Percentiles rank a stretch among this genome's conserved stretches.
phyloP scores from a whole-genome alignment of 345 rosid genomes.

The Camelina neglecta region DNA sequence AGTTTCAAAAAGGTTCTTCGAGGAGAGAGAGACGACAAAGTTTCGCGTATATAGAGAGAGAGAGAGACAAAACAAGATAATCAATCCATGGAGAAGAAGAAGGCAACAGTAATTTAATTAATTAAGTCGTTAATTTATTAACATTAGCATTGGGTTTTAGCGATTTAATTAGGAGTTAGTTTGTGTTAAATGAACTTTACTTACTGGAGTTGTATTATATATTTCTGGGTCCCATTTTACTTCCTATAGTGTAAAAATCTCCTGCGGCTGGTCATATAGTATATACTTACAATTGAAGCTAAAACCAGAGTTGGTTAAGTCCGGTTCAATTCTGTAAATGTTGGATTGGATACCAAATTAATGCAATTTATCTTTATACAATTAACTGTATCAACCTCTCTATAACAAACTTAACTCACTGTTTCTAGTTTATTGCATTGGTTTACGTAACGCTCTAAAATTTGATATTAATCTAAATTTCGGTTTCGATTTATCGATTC shows the following conservation, averaged over 20 bases:
- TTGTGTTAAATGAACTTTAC: conserved; percentile 19
- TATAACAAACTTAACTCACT: not conserved
- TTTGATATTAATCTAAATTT: not conserved
- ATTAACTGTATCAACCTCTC: not conserved
- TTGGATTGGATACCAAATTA: conserved; percentile 6
- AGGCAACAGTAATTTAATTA: conserved; percentile 24
- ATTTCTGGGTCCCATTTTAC: conserved; percentile 34
- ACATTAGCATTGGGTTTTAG: conserved; percentile 5
- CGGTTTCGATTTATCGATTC: conserved; percentile 12
- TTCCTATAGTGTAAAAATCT: conserved; percentile 33
- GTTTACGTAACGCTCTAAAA: not conserved
- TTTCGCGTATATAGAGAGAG: conserved; percentile 33
- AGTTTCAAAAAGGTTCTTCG: conserved; percentile 43
- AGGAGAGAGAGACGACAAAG: conserved; percentile 44
- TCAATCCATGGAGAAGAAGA: conserved; percentile 43
- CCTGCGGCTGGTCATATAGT: conserved; percentile 7
- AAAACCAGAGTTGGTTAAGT: not conserved
- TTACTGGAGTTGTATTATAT: not conserved
- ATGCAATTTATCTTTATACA: not conserved
- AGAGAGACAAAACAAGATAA: conserved; percentile 10
- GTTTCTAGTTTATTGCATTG: not conserved
- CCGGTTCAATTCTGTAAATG: conserved; percentile 13
- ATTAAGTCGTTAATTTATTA: not conserved
- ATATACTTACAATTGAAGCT: not conserved
- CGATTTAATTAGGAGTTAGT: not conserved